These are phyloP conservation scores for Ustilaginoidea virens DNA, from an alignment of 2,329 filamentous ascomycete species.

Conservation along the genomic window DNA sequence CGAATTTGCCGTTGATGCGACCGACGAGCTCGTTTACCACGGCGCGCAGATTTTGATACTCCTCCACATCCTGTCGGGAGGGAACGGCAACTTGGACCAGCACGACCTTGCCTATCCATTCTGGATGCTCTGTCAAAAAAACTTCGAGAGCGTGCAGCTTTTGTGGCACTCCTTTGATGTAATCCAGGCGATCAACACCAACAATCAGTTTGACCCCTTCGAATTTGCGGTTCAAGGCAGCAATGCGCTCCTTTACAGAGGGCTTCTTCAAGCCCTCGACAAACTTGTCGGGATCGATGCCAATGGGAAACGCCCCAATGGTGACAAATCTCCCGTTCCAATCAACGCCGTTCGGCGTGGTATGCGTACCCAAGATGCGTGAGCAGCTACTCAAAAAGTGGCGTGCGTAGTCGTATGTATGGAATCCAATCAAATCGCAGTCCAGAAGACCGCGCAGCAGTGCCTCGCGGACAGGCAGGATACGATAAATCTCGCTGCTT, in stretches of 20 bases:
- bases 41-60: slow-evolving; percentile 90
- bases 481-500: slow-evolving; percentile 91
- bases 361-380: slow-evolving; percentile 67
- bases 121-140: slow-evolving; percentile 89
- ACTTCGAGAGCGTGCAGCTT: slow-evolving; percentile 94
- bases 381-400: slow-evolving; percentile 95
- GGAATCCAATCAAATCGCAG: slow-evolving; percentile 92
- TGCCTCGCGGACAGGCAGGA: slow-evolving; percentile 80
- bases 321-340: slow-evolving; percentile 80
- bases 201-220: slow-evolving; percentile 93
- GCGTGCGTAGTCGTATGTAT: slow-evolving; percentile 97
- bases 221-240: slow-evolving; percentile 74
- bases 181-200: slow-evolving; percentile 89
- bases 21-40: slow-evolving; percentile 96
- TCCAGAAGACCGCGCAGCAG: slow-evolving; percentile 77
- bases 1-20: slow-evolving; percentile 92
- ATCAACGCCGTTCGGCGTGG: slow-evolving; percentile 85
- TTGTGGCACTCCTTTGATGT: slow-evolving; percentile 97
- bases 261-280: slow-evolving; percentile 74
- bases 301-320: slow-evolving; percentile 92
- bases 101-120: slow-evolving; percentile 96
- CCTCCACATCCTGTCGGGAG: slow-evolving; percentile 87
- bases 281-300: slow-evolving; percentile 95
- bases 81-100: slow-evolving; percentile 93
- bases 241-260: slow-evolving; percentile 77